These are phyloP conservation scores for Phytophthora quininea DNA, from an alignment of 352 stramenopile species.

Conservation along the genomic window DNA sequence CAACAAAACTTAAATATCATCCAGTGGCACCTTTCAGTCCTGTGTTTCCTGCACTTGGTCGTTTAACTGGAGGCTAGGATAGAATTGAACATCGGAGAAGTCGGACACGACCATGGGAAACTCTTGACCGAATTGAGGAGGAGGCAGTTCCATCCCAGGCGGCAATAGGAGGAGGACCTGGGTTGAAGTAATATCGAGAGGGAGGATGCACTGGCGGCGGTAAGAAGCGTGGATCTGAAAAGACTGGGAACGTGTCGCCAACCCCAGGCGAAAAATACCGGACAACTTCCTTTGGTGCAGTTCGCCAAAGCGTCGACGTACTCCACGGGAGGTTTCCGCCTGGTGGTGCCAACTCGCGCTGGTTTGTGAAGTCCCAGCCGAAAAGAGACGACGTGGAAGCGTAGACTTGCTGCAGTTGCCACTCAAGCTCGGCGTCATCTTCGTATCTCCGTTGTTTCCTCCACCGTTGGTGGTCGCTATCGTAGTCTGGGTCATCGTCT, in stretches of 20 bases:
- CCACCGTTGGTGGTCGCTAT: conserved; percentile 16
- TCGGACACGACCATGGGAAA: conserved; percentile 41
- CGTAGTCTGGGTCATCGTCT: conserved; percentile 19
- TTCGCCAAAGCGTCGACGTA: conserved; percentile 65
- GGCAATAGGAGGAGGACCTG: conserved; percentile 20
- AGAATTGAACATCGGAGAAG: conserved; percentile 30
- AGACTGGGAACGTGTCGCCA: conserved; percentile 34
- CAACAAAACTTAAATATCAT: background rate
- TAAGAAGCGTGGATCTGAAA: conserved; percentile 26
- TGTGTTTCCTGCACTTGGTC: conserved; percentile 10
- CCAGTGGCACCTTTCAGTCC: background rate
- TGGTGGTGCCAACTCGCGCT: conserved; percentile 47
- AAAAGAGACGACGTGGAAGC: conserved; percentile 69
- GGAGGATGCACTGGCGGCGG: conserved; percentile 12
- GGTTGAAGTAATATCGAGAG: conserved; percentile 64
- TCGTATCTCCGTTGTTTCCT: conserved; percentile 47
- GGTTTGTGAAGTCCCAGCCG: conserved; percentile 74
- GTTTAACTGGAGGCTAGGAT: conserved; percentile 17
- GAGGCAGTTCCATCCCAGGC: conserved; percentile 13
- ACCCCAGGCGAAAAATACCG: conserved; percentile 62
- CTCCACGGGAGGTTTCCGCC: conserved; percentile 44
- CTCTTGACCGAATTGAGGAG: conserved; percentile 10
- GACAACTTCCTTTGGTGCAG: conserved; percentile 72
- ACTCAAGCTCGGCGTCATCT: conserved; percentile 62
- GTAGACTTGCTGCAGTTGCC: conserved; percentile 80